A percentile compares a stretch with the other conserved stretches of the same genome.
phyloP scores from a whole-genome alignment of 805 yeast species.

The Cyberlindnera veronae region DNA sequence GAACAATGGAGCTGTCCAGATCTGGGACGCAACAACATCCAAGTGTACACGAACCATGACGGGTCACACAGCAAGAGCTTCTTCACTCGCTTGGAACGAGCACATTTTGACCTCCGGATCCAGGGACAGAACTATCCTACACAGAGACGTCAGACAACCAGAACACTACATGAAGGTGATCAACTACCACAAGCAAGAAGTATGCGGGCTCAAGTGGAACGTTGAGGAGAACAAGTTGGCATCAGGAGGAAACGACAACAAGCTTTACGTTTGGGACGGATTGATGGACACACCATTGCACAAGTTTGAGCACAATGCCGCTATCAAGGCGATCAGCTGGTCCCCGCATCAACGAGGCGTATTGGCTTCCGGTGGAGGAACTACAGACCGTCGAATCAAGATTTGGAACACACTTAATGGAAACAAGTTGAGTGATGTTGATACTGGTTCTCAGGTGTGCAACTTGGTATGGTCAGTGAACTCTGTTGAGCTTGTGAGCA shows the following conservation, averaged over 20 bases:
- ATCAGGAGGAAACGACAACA: constrained; percentile 93
- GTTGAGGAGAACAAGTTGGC: constrained; percentile 87
- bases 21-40: constrained; percentile 85
- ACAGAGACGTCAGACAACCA: constrained; percentile 87
- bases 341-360: constrained; percentile 95
- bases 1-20: constrained; percentile 79
- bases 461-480: constrained; percentile 90
- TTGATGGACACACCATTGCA: constrained; percentile 59
- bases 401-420: constrained; percentile 92
- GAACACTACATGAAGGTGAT: constrained; percentile 74
- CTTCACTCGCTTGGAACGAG: constrained; percentile 91
- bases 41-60: constrained; percentile 88
- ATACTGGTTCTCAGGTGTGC: constrained; percentile 96
- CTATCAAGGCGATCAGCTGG: constrained; percentile 97
- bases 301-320: constrained; percentile 87
- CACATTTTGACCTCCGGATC: constrained; percentile 87
- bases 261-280: constrained; percentile 85
- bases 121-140: constrained; percentile 77
- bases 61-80: constrained; percentile 83
- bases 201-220: constrained; percentile 95
- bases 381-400: constrained; percentile 86
- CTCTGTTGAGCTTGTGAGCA: constrained; percentile 87
- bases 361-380: constrained; percentile 95
- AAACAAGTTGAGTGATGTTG: constrained; percentile 67
- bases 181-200: constrained; percentile 84